phyloP scores from a whole-genome alignment of 2,329 filamentous ascomycete species.

The Sporothrix brasiliensis region DNA sequence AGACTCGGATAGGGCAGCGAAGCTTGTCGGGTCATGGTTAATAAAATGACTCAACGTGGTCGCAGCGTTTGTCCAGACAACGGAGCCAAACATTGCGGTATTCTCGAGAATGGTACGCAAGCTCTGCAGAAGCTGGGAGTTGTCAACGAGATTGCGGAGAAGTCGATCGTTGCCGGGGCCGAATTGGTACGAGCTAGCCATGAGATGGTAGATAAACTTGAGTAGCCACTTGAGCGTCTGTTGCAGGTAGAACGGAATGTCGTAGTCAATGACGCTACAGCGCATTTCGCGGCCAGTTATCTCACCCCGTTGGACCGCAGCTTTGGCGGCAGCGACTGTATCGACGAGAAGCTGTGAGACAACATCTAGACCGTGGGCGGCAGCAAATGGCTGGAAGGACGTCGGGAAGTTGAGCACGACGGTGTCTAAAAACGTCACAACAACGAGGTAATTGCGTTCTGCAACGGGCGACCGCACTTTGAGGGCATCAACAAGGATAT shows the following conservation, averaged over 20 bases:
- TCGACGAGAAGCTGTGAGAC: conserved; percentile 84
- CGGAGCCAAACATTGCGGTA: conserved; percentile 78
- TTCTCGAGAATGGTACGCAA: conserved; percentile 82
- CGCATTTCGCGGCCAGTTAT: conserved; percentile 71
- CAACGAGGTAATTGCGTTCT: conserved; percentile 78
- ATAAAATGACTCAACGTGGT: conserved; percentile 94
- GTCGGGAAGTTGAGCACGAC: conserved; percentile 84
- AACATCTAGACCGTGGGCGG: conserved; percentile 81
- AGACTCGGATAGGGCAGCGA: conserved; percentile 91
- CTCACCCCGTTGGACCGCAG: conserved; percentile 65
- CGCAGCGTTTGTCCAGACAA: conserved; percentile 94
- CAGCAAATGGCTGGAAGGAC: conserved; percentile 81
- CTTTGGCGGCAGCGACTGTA: conserved; percentile 71
- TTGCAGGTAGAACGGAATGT: conserved; percentile 90
- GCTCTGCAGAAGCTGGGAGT: conserved; percentile 77
- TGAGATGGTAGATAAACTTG: conserved; percentile 95
- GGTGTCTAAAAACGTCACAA: conserved; percentile 84
- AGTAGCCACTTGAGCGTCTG: conserved; percentile 91
- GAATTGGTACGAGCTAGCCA: conserved; percentile 70
- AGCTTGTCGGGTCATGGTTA: conserved; percentile 97
- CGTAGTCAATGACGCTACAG: conserved; percentile 86
- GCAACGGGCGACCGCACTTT: conserved; percentile 80
- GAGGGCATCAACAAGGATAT: conserved; percentile 85
- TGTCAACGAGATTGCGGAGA: conserved; percentile 91
- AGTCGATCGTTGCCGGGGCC: conserved; percentile 78